Conservation (phyloP, 1,284 basidiomycete genomes). For the Sparassis latifolia region DNA sequence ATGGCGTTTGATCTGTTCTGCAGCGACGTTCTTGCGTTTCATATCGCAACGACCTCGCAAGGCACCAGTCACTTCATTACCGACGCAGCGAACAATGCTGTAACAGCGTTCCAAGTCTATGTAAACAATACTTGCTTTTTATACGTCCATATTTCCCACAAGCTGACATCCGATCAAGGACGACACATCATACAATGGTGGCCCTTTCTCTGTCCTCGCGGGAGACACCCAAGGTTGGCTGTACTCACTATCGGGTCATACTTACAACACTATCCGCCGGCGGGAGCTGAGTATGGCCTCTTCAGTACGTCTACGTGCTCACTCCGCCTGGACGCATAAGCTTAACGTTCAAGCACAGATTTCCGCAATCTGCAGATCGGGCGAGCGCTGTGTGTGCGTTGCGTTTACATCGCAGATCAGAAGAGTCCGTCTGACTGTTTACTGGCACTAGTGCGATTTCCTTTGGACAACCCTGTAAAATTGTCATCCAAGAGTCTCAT, state of each 20-base stretch:
- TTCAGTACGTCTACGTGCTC: background rate
- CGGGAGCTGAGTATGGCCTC: background rate
- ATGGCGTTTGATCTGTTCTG: background rate
- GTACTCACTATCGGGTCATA: background rate
- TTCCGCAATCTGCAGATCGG: conserved; percentile 6
- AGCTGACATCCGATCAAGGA: background rate
- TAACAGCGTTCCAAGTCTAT: background rate
- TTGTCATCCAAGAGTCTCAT: conserved; percentile 38
- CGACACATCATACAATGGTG: background rate
- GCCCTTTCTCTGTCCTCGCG: background rate
- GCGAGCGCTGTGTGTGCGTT: conserved; percentile 4
- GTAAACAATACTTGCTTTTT: background rate
- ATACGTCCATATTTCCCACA: too few species aligned
- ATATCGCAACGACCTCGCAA: background rate
- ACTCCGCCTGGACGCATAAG: background rate
- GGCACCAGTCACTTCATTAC: background rate
- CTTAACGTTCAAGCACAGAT: conserved; percentile 1
- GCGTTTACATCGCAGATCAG: background rate
- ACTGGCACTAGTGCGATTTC: conserved; percentile 39
- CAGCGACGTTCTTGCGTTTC: conserved; percentile 4
- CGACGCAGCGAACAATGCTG: background rate
- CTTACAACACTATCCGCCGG: background rate
- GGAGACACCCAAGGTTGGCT: conserved; percentile 3
- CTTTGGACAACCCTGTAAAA: conserved; percentile 40
- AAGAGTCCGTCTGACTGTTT: background rate